Conservation (phyloP, 1,139 yeast genomes). For the Taphrina flavorubra region DNA sequence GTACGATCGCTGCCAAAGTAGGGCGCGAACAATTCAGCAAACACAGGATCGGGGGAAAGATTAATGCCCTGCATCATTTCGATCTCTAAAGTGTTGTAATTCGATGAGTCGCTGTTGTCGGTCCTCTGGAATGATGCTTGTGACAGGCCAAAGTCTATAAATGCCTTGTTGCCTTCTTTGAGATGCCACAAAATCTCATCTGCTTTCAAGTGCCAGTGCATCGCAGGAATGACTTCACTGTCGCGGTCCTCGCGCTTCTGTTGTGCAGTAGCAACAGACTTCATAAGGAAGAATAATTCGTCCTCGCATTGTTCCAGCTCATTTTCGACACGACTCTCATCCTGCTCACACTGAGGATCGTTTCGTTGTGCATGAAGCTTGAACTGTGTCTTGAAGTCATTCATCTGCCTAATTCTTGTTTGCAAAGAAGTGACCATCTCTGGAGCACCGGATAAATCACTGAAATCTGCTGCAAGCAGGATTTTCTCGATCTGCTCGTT, state of each 20-base stretch:
- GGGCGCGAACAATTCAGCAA: constrained; percentile 76
- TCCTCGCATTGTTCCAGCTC: constrained; percentile 50
- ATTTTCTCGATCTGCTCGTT: constrained; percentile 69
- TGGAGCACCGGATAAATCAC: constrained; percentile 65
- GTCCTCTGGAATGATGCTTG: constrained; percentile 66
- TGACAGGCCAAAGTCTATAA: constrained; percentile 74
- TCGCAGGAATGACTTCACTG: constrained; percentile 49
- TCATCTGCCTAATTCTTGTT: constrained; percentile 57
- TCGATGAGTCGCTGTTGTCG: constrained; percentile 67
- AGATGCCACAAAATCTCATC: constrained; percentile 78
- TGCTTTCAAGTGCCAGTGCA: constrained; percentile 70
- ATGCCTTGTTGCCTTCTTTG: constrained; percentile 67
- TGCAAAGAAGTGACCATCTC: constrained; percentile 64
- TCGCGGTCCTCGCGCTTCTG: constrained; percentile 53
- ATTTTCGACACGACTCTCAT: constrained; percentile 47
- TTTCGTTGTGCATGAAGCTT: constrained; percentile 48
- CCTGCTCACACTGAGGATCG: constrained; percentile 51
- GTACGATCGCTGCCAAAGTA: constrained; percentile 49
- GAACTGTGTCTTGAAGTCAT: constrained; percentile 58
- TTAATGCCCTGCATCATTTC: constrained; percentile 74
- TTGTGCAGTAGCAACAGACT: constrained; percentile 64
- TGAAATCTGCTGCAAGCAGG: constrained; percentile 69
- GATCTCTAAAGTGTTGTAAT: constrained; percentile 64
- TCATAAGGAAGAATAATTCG: constrained; percentile 69
- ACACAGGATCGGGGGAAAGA: constrained; percentile 63